Evolutionary conservation across 306 rosid species (phyloP).

Genomic region (Quillaja saponaria): DNA sequence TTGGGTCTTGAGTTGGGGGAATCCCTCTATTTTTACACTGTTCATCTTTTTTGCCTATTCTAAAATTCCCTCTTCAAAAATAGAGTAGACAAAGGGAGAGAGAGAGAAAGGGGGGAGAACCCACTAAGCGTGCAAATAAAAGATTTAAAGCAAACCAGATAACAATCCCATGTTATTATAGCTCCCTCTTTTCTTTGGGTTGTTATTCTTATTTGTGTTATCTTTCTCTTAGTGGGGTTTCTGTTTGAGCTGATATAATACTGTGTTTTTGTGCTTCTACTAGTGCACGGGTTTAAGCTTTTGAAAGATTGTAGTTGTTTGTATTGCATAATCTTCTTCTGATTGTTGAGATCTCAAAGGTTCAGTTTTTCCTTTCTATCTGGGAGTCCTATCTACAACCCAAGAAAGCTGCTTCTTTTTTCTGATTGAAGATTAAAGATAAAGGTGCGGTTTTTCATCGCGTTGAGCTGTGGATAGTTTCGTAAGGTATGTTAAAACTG

Average conservation of each 20-base stretch:
- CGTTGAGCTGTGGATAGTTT: constrained; percentile 40
- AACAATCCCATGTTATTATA: constrained; percentile 56
- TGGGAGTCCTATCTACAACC: constrained; percentile 3
- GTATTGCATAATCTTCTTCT: not conserved
- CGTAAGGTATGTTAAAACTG: constrained; percentile 12
- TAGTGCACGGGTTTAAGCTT: constrained; percentile 25
- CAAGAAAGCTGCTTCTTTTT: constrained; percentile 11
- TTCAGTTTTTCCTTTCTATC: constrained; percentile 2
- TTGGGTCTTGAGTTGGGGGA: constrained; percentile 43
- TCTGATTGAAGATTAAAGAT: not conserved
- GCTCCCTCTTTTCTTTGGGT: constrained; percentile 35
- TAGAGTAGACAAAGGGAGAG: not conserved
- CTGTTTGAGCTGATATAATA: constrained; percentile 19
- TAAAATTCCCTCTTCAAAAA: constrained; percentile 15
- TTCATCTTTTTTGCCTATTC: constrained; percentile 24
- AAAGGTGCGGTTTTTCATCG: constrained; percentile 35
- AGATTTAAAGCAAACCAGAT: constrained; percentile 38
- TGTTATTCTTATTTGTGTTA: constrained; percentile 25
- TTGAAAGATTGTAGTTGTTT: not conserved
- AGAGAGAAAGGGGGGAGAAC: constrained; percentile 26
- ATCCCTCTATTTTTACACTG: constrained; percentile 40
- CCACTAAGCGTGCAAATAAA: constrained; percentile 61
- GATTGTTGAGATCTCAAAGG: not conserved
- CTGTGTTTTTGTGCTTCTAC: constrained; percentile 1
- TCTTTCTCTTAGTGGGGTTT: constrained; percentile 33